A percentile compares a stretch with the other conserved stretches of the same genome.
Conservation (phyloP, 2,329 filamentous ascomycete species). For the Escovopsis sp. region DNA sequence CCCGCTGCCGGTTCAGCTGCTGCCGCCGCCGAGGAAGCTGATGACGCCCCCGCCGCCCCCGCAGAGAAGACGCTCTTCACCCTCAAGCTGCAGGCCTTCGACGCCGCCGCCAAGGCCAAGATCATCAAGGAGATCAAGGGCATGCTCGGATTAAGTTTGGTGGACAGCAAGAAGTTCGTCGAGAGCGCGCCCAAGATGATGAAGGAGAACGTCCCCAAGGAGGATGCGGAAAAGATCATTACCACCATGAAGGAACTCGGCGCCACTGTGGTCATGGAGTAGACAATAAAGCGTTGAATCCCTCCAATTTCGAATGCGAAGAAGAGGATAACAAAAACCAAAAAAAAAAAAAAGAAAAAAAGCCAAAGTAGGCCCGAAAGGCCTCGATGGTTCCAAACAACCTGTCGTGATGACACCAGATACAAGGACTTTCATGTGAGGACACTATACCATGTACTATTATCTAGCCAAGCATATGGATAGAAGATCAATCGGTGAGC, state of each 20-base stretch:
- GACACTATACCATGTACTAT: no score
- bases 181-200: slow-evolving; percentile 95
- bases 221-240: slow-evolving; percentile 98
- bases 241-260: slow-evolving; percentile 87
- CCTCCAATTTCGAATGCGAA: background rate
- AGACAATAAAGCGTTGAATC: slow-evolving; percentile 20
- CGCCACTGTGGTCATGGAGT: slow-evolving; percentile 84
- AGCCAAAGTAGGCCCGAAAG: no score
- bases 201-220: slow-evolving; percentile 98
- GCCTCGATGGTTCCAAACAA: no score
- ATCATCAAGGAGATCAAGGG: slow-evolving; percentile 99
- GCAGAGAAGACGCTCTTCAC: slow-evolving; percentile 98
- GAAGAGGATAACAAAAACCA: background rate
- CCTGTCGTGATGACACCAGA: no score
- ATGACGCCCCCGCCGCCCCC: slow-evolving; percentile 74
- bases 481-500: background rate
- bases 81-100: slow-evolving; percentile 84
- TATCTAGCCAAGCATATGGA: slow-evolving; percentile 1
- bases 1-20: slow-evolving; percentile 34
- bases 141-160: slow-evolving; percentile 84
- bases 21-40: slow-evolving; percentile 61
- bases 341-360: background rate
- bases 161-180: slow-evolving; percentile 99
- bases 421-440: no score
- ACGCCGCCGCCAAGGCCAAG: slow-evolving; percentile 85